Evolutionary conservation across 306 rosid genomes (phyloP), one percentile per base, ranked within the genome.

Genomic region (Vicia villosa): DNA sequence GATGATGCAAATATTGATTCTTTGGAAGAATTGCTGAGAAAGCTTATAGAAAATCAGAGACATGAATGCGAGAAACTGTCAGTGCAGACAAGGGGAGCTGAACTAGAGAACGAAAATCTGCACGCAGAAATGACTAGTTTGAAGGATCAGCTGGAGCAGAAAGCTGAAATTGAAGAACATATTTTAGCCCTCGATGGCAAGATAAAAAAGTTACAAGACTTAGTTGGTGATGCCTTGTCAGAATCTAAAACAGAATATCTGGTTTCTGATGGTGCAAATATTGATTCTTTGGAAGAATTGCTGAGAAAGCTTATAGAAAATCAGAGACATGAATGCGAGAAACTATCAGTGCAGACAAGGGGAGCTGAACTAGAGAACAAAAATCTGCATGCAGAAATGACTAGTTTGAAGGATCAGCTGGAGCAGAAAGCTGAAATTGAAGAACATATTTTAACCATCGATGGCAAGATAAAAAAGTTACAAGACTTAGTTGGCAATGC

Each of bases 301-400:
- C 75, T 94, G 78, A 82, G 70, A 80, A 88, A 82, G 80, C 95
- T 94, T 51, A 69, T 88, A 63, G 87, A 84, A 66, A 87, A 77
- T 71, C 83, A n/a, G 28, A 24, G 28, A 24, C 28, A 24, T 24
- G 28, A 24, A 24, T 24, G 28, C 28, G 28, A 24, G 28, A 24
- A 24, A 24, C 28, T 24, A 24, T 24, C 28, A 2, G 28, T 1
- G 28, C 28, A 24, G 28, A 24, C 28, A 24, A 24, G 28, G 28
- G 28, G 28, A 24, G 2, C 28, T 24, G 28, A 24, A 24, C 28
- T 24, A 2, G 28, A 24, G 28, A 24, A 24, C 3, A 4, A 24
- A 24, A 24, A 24, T 24, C 28, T 24, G 28, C 28, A 24, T 2
- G 28, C 28, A 24, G 28, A 24, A 24, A 24, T 24, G 2, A 24